Base-by-base conservation (phyloP, 306 rosid genomes). In the Prinsepia uniflora region DNA sequence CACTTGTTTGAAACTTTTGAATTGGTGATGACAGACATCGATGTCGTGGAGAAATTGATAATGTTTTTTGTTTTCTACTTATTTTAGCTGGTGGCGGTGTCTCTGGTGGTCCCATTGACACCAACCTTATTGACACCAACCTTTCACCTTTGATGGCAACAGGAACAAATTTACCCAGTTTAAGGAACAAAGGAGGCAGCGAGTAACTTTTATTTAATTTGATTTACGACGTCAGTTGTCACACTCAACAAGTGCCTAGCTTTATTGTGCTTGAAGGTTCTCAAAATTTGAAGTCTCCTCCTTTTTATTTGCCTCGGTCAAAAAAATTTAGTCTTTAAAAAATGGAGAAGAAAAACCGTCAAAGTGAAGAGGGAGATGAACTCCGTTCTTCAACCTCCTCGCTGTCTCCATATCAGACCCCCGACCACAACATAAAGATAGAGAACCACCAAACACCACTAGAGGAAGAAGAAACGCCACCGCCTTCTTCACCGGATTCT, bases 401-500 rank as follows among this genome's bases (percentile, higher is more conserved):
- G 39, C 14, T 75, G 0, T 47, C 75, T 45, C 17, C 24, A 42
- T 45, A 18, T 34, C 49, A 14, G 24, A 48, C 63, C 1, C 50
- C 46, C 13, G 36, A 59, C 14, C 57, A 13, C 67, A 71, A 36
- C 24, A 59, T 50, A n/a, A 41, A 40, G 69, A 55, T 6, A 67
- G 36, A 43, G 74, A 42, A 50, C 36, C 36, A 30, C 36, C 36
- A 30, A 54, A 15, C n/a, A 10, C 10, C 0, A 56, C 0, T 66
- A 45, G 61, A 46, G 48, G 76, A 68, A 67, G 67, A 71, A n/a
- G 65, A 46, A 20, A 5, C 0, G 56, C 63, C 77, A 10, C 54
- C 74, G 2, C 78, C 85, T 52, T 76, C 86, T 36, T 81, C 63
- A 6, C 67, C 15, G 80, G 20, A 75, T 50, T 41, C 72, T 74